Conservation (phyloP, 140 eudicot species). For the Stevia rebaudiana region DNA sequence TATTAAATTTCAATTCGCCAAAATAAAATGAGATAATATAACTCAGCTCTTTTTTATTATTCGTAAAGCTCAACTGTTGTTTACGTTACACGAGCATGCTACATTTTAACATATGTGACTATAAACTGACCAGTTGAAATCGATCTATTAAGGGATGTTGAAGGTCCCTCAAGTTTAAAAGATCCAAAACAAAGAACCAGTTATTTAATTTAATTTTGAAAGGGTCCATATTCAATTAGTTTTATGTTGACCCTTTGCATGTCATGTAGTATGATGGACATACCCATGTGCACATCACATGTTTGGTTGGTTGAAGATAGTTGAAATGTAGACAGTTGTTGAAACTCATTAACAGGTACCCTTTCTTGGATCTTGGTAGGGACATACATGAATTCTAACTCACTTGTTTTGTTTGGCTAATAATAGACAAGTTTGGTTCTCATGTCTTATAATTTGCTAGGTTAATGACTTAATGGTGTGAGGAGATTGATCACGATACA, state of each 20-base stretch:
- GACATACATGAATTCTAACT: slow-evolving; percentile 8
- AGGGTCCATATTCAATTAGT: slow-evolving; percentile 27
- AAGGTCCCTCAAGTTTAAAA: not conserved
- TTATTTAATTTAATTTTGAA: not conserved
- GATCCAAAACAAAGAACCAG: slow-evolving; percentile 8
- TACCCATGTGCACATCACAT: slow-evolving; percentile 32
- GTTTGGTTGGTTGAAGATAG: slow-evolving; percentile 18
- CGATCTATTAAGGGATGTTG: not conserved
- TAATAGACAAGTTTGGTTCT: slow-evolving; percentile 1
- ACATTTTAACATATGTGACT: not conserved
- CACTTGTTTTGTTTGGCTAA: slow-evolving; percentile 4
- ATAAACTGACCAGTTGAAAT: not conserved
- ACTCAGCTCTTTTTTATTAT: not conserved
- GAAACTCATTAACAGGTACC: slow-evolving; percentile 17
- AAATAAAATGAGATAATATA: not conserved
- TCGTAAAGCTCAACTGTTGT: not conserved
- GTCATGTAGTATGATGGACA: slow-evolving; percentile 13
- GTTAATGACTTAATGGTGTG: not conserved
- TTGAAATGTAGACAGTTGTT: slow-evolving; percentile 15
- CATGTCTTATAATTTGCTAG: not conserved
- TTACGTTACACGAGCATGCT: not conserved
- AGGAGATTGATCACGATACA: not conserved
- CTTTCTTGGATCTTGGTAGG: slow-evolving; percentile 15
- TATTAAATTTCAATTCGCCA: no score
- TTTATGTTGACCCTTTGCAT: slow-evolving; percentile 9